phyloP scores from a whole-genome alignment of 495 filamentous ascomycete genomes.

The Penicillium desertorum region DNA sequence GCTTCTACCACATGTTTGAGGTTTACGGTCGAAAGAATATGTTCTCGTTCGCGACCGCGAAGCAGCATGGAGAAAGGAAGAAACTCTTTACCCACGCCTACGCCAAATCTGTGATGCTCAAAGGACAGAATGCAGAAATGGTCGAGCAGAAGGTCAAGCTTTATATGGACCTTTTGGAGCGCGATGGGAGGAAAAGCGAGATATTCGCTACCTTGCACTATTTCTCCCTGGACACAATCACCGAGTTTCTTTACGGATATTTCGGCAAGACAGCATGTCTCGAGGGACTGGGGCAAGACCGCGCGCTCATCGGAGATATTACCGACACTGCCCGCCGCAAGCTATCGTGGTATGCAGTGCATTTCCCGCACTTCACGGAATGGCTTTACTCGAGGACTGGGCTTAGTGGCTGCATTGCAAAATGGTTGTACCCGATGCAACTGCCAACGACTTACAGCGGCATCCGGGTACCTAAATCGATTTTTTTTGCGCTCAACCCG shows the following conservation, averaged over 20 bases:
- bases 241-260: conserved; percentile 26
- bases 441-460: background rate
- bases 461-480: no score
- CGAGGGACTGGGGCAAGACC: conserved; percentile 19
- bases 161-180: conserved; percentile 30
- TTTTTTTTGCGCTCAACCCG: no score
- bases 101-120: conserved; percentile 35
- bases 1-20: conserved; percentile 47
- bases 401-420: background rate
- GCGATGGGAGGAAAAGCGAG: conserved; percentile 19
- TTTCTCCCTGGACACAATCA: conserved; percentile 44
- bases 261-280: conserved; percentile 27
- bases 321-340: conserved; percentile 30
- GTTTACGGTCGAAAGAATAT: conserved; percentile 38
- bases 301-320: conserved; percentile 35
- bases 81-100: conserved; percentile 42
- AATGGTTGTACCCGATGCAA: conserved; percentile 28
- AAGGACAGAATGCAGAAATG: conserved; percentile 12
- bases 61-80: conserved; percentile 39
- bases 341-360: conserved; percentile 37
- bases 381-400: background rate
- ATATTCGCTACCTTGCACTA: conserved; percentile 41
- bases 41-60: conserved; percentile 33
- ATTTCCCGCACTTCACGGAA: conserved; percentile 32
- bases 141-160: conserved; percentile 32